phyloP scores from a whole-genome alignment of 164 flowering plant species.

The Annona cherimola region DNA sequence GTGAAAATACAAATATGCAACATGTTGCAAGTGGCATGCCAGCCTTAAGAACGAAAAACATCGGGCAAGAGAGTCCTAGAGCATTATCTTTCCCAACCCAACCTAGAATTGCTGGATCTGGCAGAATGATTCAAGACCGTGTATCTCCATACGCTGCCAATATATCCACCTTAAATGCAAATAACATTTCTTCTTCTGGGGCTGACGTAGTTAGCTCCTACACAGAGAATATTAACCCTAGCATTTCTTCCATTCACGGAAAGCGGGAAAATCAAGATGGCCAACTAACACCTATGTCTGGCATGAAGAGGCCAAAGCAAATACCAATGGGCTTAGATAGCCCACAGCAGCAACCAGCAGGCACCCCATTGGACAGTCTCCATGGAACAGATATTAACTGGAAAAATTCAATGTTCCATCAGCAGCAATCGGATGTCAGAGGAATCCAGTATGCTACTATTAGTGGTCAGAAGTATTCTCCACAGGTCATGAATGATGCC shows the following conservation, averaged over 20 bases:
- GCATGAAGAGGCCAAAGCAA: constrained; percentile 51
- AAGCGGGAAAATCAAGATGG: constrained; percentile 69
- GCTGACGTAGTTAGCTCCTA: constrained; percentile 64
- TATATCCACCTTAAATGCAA: constrained; percentile 27
- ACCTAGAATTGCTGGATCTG: constrained; percentile 37
- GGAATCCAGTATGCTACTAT: constrained; percentile 51
- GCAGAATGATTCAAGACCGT: constrained; percentile 49
- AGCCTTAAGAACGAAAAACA: constrained; percentile 34
- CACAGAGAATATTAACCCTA: constrained; percentile 37
- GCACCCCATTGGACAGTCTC: constrained; percentile 37
- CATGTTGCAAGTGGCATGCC: constrained; percentile 26
- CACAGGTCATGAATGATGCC: constrained; percentile 25
- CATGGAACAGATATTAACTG: constrained; percentile 60
- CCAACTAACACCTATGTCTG: constrained; percentile 44
- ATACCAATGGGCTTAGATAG: constrained; percentile 36
- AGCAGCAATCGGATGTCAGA: constrained; percentile 53
- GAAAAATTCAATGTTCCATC: constrained; percentile 53
- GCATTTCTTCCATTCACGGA: constrained; percentile 36
- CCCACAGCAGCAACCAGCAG: constrained; percentile 42
- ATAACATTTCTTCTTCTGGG: constrained; percentile 32
- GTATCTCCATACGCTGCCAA: constrained; percentile 34
- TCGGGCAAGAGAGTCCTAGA: constrained; percentile 41
- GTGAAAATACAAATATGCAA: constrained; percentile 42
- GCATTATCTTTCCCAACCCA: constrained; percentile 40
- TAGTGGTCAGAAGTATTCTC: constrained; percentile 50